Percentiles rank a stretch among this genome's conserved stretches.
Evolutionary conservation across 495 filamentous ascomycete species (phyloP).

Genomic region (Polyplosphaeria fusca): DNA sequence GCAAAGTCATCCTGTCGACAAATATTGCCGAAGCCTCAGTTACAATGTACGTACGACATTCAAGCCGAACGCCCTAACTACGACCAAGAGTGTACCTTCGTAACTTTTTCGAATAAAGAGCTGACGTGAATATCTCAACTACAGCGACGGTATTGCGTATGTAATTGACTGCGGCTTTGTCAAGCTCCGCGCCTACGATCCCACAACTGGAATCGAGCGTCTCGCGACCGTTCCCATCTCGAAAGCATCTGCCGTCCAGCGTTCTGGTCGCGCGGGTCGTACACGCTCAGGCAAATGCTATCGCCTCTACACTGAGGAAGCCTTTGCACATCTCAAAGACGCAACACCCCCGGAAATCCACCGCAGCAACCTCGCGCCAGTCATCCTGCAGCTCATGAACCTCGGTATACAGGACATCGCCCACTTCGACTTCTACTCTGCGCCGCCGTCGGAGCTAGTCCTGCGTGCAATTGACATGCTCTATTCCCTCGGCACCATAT

Average conservation of each 20-base stretch:
- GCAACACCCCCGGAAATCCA: conserved; percentile 87
- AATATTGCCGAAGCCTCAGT: conserved; percentile 48
- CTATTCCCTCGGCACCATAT: conserved; percentile 83
- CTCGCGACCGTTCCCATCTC: conserved; percentile 85
- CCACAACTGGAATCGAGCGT: conserved; percentile 82
- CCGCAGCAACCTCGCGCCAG: conserved; percentile 84
- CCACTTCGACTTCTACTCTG: conserved; percentile 83
- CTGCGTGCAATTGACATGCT: conserved; percentile 84
- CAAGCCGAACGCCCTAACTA: too few species aligned
- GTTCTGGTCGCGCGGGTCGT: conserved; percentile 85
- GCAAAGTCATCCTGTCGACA: conserved; percentile 44
- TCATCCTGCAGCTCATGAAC: conserved; percentile 90
- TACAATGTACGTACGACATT: too few species aligned
- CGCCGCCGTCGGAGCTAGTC: conserved; percentile 84
- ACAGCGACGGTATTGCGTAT: conserved; percentile 43
- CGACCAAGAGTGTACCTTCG: too few species aligned
- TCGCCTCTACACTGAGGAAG: conserved; percentile 81
- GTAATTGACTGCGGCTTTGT: conserved; percentile 62
- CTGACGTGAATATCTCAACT: too few species aligned
- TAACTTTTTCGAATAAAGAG: too few species aligned
- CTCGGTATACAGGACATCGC: conserved; percentile 94
- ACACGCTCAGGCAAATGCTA: conserved; percentile 95
- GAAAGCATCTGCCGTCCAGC: conserved; percentile 88
- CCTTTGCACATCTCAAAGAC: conserved; percentile 66
- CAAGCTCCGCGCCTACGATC: conserved; percentile 86